Evolutionary conservation across 495 filamentous ascomycete species (phyloP), one percentile per base, ranked within the genome.

Genomic region (Penicillium riverlandense): DNA sequence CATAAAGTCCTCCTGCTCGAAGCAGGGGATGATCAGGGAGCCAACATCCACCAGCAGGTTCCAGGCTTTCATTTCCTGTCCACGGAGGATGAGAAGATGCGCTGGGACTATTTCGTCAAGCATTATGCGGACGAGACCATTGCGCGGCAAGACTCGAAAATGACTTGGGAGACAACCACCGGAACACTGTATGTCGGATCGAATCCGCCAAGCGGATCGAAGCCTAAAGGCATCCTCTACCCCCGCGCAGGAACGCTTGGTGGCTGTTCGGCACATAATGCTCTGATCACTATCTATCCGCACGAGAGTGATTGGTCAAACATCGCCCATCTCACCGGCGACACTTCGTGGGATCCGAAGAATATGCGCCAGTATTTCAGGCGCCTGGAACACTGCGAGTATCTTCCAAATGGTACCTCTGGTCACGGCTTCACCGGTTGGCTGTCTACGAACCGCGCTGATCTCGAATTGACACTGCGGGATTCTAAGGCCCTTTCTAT

Each of bases 1-100:
- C 72, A 74, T 50, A 74, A 64, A 35, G 74, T 73, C 4, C 68
- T 83, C 9, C 60, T 84, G 7, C 59, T 84, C 40, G 80, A 84
- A 49, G 76, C 80, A 2, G 80, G 80, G 11, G 66, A 71, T 32
- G 78, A 84, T 51, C 63, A 77, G 36, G 71, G 70, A 8, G 57
- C 65, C 11, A 54, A 47, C 30, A 27, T 37, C 12, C 51, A 59
- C 41, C 47, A 45, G 31, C 57, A 57, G 55, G 49, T 69, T 22
- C 66, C 69, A 6, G 64, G 55, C 2, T 58, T 58, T 33, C 46
- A 52, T 4, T 44, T 49, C 30, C 38, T 39, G 2, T 48, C 61
- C 7, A 56, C 66, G 5, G 62, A 71, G 44, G 54, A 67, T 38
- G 50, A 48, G 11, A 40, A 47, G 5, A 45, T 66, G 27, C 16